Evolutionary conservation across 345 rosid genomes (phyloP).

Genomic region (Eucalyptus tenuipes): DNA sequence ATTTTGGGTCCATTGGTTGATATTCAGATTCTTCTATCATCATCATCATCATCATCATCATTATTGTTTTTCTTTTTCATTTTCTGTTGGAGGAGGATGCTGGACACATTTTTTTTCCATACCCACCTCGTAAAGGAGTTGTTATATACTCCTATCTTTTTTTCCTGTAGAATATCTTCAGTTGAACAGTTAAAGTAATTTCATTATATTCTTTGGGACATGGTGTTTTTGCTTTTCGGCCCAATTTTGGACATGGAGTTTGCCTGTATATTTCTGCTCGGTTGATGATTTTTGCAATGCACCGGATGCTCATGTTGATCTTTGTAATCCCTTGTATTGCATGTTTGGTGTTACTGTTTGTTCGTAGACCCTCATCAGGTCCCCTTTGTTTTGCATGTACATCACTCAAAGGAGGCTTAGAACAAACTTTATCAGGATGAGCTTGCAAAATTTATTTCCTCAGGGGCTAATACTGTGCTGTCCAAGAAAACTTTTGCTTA

Average conservation of each 20-base stretch:
- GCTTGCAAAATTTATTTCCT: not conserved
- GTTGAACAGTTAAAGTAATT: not conserved
- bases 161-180: not conserved
- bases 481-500: not conserved
- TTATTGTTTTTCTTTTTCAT: not conserved
- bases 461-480: not conserved
- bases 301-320: not conserved
- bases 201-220: not conserved
- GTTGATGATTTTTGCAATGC: not conserved
- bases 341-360: not conserved
- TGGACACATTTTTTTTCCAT: not conserved
- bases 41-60: not conserved
- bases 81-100: not conserved
- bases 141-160: not conserved
- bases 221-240: not conserved
- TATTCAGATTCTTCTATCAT: not conserved
- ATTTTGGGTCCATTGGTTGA: not conserved
- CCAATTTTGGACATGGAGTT: not conserved
- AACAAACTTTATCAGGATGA: not conserved
- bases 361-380: not conserved
- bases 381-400: not conserved
- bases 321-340: not conserved
- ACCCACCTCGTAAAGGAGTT: not conserved
- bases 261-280: not conserved
- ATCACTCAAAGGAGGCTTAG: not conserved